These are phyloP conservation scores for Sporisorium reilianum DNA, from an alignment of 1,284 basidiomycete genomes.

Conservation along the genomic window DNA sequence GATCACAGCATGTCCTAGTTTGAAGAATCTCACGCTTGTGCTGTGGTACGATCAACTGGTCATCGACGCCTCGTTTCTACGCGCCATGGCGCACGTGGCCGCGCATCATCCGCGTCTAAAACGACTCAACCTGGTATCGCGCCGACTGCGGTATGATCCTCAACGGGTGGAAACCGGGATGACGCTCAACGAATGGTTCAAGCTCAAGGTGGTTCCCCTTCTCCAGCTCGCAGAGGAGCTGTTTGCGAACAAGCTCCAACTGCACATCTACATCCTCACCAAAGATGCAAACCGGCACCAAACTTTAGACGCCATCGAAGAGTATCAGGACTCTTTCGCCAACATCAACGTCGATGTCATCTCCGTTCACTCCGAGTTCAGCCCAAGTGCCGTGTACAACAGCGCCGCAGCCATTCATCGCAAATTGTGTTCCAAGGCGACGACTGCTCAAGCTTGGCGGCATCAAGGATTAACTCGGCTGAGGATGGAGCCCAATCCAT, in stretches of 20 bases:
- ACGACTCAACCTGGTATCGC: slow-evolving; percentile 2
- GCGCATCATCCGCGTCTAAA: neutral
- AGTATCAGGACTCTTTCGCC: neutral
- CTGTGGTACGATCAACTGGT: slow-evolving; percentile 1
- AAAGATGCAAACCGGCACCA: neutral
- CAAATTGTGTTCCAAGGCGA: neutral
- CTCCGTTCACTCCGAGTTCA: too few relatives aligned
- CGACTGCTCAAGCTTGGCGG: neutral
- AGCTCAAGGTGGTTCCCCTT: neutral
- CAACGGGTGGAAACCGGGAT: neutral
- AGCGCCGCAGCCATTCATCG: neutral
- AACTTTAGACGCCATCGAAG: neutral
- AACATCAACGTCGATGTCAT: neutral
- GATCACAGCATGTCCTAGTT: neutral
- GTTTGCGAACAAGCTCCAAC: neutral
- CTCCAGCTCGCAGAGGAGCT: slow-evolving; percentile 1
- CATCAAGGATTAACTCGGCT: neutral
- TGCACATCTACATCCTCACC: slow-evolving; percentile 7
- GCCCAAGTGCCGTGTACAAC: neutral
- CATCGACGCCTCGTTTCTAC: slow-evolving; percentile 1
- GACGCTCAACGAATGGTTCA: neutral
- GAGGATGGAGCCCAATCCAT: neutral
- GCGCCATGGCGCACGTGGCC: slow-evolving; percentile 5
- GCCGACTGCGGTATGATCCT: slow-evolving; percentile 5
- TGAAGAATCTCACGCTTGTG: neutral